These are phyloP conservation scores for Capronia americana DNA, from an alignment of 2,329 filamentous ascomycete species.

Conservation along the genomic window DNA sequence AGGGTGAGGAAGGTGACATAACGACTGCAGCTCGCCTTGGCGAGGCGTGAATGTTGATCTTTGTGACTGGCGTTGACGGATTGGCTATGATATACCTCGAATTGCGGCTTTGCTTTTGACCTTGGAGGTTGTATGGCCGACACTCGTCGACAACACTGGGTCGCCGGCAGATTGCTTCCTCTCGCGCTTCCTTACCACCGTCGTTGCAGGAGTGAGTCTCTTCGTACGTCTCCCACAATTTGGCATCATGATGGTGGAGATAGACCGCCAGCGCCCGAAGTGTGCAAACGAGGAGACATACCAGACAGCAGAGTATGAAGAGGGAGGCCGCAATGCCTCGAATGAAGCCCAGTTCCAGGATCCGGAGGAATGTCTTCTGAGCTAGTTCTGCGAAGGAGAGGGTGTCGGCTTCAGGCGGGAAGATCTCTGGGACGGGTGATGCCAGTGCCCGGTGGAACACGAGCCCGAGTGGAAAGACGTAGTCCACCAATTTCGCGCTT, in stretches of 20 bases:
- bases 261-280: conserved; percentile 22
- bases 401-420: conserved; percentile 19
- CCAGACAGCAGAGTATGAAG: conserved; percentile 25
- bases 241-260: conserved; percentile 22
- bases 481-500: neutral
- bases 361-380: conserved; percentile 23
- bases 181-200: conserved; percentile 3
- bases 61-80: conserved; percentile 18
- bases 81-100: conserved; percentile 16
- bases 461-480: neutral
- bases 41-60: conserved; percentile 28
- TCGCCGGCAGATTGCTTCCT: neutral
- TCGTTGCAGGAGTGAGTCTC: conserved; percentile 6
- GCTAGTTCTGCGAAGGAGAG: conserved; percentile 32
- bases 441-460: conserved; percentile 13
- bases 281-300: conserved; percentile 28
- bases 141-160: neutral
- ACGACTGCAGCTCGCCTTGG: conserved; percentile 5
- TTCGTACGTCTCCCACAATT: conserved; percentile 19
- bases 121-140: neutral
- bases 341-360: conserved; percentile 30
- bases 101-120: conserved; percentile 12
- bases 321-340: conserved; percentile 23
- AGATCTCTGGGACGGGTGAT: conserved; percentile 23
- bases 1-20: conserved; percentile 1